A percentile compares a stretch with the other conserved stretches of the same genome.
Conservation (phyloP, 1,284 basidiomycete genomes). For the Cronartium quercuum region DNA sequence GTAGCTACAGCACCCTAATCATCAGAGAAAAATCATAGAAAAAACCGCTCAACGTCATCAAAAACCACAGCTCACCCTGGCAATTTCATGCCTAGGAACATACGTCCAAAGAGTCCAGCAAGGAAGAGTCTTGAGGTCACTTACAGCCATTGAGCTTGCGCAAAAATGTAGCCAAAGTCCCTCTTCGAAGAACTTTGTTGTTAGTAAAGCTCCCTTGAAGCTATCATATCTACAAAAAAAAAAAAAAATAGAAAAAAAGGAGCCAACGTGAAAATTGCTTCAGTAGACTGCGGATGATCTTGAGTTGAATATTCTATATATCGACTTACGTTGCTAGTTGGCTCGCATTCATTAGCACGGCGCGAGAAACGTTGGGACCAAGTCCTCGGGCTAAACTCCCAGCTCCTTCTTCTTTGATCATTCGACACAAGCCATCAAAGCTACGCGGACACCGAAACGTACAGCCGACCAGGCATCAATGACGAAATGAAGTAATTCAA, state of each 20-base stretch:
- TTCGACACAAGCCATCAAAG: constrained; percentile 54
- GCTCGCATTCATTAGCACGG: constrained; percentile 81
- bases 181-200: constrained; percentile 65
- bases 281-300: background rate
- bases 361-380: constrained; percentile 75
- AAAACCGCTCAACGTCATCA: too few species aligned
- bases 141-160: constrained; percentile 73
- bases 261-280: background rate
- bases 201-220: constrained; percentile 73
- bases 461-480: too few species aligned
- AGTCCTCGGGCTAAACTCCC: constrained; percentile 71
- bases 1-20: constrained; percentile 22
- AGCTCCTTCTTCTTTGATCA: constrained; percentile 73
- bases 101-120: too few species aligned
- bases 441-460: too few species aligned
- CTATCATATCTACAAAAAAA: constrained; percentile 66
- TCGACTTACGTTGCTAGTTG: constrained; percentile 72
- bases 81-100: too few species aligned
- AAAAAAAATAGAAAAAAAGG: background rate
- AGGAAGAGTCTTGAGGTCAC: too few species aligned
- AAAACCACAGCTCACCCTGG: too few species aligned
- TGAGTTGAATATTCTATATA: too few species aligned
- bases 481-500: too few species aligned
- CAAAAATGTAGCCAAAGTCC: constrained; percentile 75
- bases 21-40: constrained; percentile 1